Evolutionary conservation across 345 rosid genomes (phyloP).

Genomic region (Geranium brycei): DNA sequence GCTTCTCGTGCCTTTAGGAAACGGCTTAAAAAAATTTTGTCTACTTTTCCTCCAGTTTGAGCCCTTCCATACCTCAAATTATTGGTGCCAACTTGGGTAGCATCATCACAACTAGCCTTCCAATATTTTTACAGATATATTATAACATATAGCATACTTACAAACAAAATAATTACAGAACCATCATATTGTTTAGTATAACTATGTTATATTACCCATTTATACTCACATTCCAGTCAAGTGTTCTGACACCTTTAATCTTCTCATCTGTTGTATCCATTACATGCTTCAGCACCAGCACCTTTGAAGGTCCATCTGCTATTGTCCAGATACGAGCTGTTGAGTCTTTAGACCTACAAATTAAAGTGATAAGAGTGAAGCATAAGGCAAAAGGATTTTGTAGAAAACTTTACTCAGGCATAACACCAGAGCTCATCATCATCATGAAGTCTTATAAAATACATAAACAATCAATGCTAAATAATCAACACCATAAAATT

Average conservation of each 20-base stretch:
- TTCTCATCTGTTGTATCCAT: conserved; percentile 91
- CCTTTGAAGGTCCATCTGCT: conserved; percentile 44
- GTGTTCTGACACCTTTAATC: conserved; percentile 95
- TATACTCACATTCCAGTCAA: conserved; percentile 94
- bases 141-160: neutral
- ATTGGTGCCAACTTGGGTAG: no score
- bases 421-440: no score
- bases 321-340: conserved; percentile 96
- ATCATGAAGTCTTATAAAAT: neutral
- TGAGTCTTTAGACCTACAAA: conserved; percentile 82
- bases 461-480: no score
- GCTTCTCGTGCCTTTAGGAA: no score
- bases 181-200: no score
- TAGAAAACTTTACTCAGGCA: no score
- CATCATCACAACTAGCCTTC: no score
- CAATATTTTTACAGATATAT: no score
- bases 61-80: no score
- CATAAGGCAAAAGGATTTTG: neutral
- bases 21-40: no score
- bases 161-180: neutral
- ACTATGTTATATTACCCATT: neutral
- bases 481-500: no score
- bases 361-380: conserved; percentile 6
- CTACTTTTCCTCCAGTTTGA: no score
- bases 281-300: conserved; percentile 76